These are phyloP conservation scores for Suhomyces choctaworum DNA, from an alignment of 1,139 yeast genomes.

Conservation along the genomic window DNA sequence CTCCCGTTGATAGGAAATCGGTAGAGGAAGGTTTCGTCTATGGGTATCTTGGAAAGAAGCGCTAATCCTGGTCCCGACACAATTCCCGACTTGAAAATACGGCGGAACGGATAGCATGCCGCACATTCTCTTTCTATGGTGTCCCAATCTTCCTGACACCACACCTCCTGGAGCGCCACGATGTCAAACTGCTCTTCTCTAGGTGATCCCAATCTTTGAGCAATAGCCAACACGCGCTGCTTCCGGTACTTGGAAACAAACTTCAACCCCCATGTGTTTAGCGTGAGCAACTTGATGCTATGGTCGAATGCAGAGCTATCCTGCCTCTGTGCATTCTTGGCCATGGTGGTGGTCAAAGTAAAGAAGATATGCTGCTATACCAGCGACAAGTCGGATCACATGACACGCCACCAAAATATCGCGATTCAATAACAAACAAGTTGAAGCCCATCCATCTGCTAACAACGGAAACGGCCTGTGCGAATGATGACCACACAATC, in stretches of 20 bases:
- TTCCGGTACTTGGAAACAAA: conserved; percentile 69
- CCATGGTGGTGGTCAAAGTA: conserved; percentile 1
- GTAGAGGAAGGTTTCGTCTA: conserved; percentile 72
- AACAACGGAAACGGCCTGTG: neutral
- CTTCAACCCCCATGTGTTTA: conserved; percentile 89
- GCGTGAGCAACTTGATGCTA: conserved; percentile 47
- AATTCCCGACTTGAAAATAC: conserved; percentile 80
- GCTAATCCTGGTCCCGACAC: conserved; percentile 93
- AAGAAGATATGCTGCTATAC: no score
- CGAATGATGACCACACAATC: conserved; percentile 11
- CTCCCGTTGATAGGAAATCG: conserved; percentile 92
- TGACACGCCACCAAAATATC: neutral
- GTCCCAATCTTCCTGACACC: conserved; percentile 87
- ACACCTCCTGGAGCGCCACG: conserved; percentile 87
- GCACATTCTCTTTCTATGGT: conserved; percentile 51
- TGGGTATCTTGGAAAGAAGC: conserved; percentile 79
- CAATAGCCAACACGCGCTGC: conserved; percentile 71
- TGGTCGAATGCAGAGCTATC: conserved; percentile 6
- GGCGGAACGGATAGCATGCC: conserved; percentile 57
- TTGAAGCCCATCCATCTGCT: neutral
- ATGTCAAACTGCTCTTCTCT: conserved; percentile 64
- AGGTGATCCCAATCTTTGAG: conserved; percentile 56
- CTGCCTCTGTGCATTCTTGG: neutral
- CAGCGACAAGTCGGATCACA: no score
- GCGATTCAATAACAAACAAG: conserved; percentile 5